Percentiles rank a stretch among this genome's conserved stretches.
Evolutionary conservation across 768 basidiomycete species (phyloP).

Genomic region (Clathrus columnatus): DNA sequence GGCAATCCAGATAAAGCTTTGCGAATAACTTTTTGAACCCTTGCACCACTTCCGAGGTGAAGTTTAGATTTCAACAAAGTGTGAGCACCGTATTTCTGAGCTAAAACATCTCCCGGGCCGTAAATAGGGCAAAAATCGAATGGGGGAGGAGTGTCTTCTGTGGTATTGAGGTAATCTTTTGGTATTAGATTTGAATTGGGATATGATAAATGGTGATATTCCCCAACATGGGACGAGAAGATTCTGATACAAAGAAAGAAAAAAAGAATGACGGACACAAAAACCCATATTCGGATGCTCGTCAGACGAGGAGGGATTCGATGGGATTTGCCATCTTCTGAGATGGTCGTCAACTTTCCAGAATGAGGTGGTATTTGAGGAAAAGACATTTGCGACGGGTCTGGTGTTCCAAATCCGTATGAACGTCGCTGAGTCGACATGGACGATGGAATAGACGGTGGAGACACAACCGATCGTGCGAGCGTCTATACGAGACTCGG

Average conservation of each 20-base stretch:
- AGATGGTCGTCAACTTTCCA: background rate
- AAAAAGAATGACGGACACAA: conserved; percentile 44
- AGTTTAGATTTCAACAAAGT: conserved; percentile 65
- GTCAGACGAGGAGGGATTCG: conserved; percentile 36
- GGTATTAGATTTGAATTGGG: conserved; percentile 27
- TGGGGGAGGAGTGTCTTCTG: conserved; percentile 36
- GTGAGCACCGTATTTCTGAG: conserved; percentile 66
- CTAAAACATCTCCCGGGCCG: conserved; percentile 74
- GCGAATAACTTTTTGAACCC: conserved; percentile 75
- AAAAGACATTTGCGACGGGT: background rate
- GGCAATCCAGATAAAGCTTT: conserved; percentile 79
- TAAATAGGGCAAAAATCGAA: conserved; percentile 90
- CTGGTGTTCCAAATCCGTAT: conserved; percentile 9
- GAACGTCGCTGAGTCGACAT: conserved; percentile 10
- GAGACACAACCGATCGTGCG: background rate
- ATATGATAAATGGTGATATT: conserved; percentile 1
- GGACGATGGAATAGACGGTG: background rate
- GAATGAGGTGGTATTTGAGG: conserved; percentile 7
- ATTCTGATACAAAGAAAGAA: conserved; percentile 12
- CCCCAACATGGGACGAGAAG: conserved; percentile 1
- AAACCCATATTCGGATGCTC: conserved; percentile 60
- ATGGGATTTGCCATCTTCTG: conserved; percentile 1
- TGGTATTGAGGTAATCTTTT: conserved; percentile 75
- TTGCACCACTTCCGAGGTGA: conserved; percentile 71
- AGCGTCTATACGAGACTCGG: no score